These are phyloP conservation scores for Aspergillus intermedius DNA, from an alignment of 2,329 filamentous ascomycete genomes.

Conservation along the genomic window DNA sequence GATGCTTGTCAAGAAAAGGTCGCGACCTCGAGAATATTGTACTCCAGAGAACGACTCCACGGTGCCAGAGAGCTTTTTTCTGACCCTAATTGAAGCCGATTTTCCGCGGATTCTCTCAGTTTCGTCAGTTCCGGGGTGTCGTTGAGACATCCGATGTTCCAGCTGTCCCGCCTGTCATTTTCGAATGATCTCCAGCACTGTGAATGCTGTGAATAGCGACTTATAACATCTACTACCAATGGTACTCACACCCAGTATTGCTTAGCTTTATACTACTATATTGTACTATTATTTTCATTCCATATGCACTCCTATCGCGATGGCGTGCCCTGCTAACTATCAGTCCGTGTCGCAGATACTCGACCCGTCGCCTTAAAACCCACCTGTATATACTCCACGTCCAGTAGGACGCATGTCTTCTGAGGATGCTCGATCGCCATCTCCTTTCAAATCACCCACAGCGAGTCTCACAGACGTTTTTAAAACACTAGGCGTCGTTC, in stretches of 20 bases:
- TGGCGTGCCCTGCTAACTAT: neutral
- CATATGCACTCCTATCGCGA: neutral
- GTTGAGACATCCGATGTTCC: conserved; percentile 1
- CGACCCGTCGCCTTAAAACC: conserved; percentile 11
- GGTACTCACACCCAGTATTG: conserved; percentile 3
- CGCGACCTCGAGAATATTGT: neutral
- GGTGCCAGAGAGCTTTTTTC: neutral
- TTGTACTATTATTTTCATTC: neutral
- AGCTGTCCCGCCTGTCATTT: conserved; percentile 4
- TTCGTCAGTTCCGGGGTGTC: neutral
- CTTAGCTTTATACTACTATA: neutral
- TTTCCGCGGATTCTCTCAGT: neutral
- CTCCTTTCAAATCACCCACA: conserved; percentile 30
- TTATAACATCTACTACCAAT: conserved; percentile 8
- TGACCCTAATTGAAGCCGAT: neutral
- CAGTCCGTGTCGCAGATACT: conserved; percentile 10
- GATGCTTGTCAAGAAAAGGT: conserved; percentile 1
- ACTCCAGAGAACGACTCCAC: neutral
- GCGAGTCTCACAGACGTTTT: conserved; percentile 39
- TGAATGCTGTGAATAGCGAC: conserved; percentile 5
- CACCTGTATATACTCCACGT: conserved; percentile 9
- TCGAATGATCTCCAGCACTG: conserved; percentile 5
- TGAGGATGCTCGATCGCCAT: conserved; percentile 34
- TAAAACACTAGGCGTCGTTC: conserved; percentile 35
- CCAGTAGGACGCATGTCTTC: conserved; percentile 34